phyloP scores from a whole-genome alignment of 2,329 filamentous ascomycete genomes.

The Grosmannia penicillata region DNA sequence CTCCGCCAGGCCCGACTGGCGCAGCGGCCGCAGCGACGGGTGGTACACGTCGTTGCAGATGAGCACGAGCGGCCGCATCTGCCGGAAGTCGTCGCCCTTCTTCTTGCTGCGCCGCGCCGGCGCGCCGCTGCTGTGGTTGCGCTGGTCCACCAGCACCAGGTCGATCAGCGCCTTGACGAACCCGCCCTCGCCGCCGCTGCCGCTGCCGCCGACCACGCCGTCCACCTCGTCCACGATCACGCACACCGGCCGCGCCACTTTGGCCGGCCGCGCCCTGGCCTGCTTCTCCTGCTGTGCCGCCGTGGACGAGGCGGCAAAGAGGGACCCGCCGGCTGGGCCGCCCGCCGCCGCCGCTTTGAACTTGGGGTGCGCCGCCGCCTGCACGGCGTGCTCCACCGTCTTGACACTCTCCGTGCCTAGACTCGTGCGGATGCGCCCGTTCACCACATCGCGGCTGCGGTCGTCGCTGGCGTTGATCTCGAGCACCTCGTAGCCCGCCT shows the following conservation, averaged over 20 bases:
- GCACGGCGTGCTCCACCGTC: slow-evolving; percentile 40
- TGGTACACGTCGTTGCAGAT: slow-evolving; percentile 98
- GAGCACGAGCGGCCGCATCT: slow-evolving; percentile 77
- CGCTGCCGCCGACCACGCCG: slow-evolving; percentile 72
- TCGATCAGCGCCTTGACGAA: slow-evolving; percentile 94
- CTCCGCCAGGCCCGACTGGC: slow-evolving; percentile 75
- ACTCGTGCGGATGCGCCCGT: slow-evolving; percentile 78
- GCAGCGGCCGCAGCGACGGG: slow-evolving; percentile 68
- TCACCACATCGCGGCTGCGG: slow-evolving; percentile 76
- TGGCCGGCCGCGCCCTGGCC: slow-evolving; percentile 30
- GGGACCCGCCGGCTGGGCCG: not conserved
- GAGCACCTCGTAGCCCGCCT: slow-evolving; percentile 90
- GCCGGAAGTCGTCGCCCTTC: slow-evolving; percentile 73
- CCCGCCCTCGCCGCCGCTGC: slow-evolving; percentile 69
- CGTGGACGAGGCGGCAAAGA: not conserved
- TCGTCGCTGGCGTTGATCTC: slow-evolving; percentile 98
- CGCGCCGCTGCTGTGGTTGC: slow-evolving; percentile 38
- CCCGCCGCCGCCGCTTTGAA: not conserved
- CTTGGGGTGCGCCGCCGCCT: slow-evolving; percentile 18
- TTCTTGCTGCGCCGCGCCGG: slow-evolving; percentile 27
- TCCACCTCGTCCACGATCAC: slow-evolving; percentile 95
- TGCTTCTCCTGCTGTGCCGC: slow-evolving; percentile 14
- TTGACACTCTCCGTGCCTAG: slow-evolving; percentile 91
- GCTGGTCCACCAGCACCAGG: slow-evolving; percentile 72
- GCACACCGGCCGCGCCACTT: slow-evolving; percentile 73